Conservation (phyloP, 2,329 filamentous ascomycete genomes). For the Pyrenophora teres region DNA sequence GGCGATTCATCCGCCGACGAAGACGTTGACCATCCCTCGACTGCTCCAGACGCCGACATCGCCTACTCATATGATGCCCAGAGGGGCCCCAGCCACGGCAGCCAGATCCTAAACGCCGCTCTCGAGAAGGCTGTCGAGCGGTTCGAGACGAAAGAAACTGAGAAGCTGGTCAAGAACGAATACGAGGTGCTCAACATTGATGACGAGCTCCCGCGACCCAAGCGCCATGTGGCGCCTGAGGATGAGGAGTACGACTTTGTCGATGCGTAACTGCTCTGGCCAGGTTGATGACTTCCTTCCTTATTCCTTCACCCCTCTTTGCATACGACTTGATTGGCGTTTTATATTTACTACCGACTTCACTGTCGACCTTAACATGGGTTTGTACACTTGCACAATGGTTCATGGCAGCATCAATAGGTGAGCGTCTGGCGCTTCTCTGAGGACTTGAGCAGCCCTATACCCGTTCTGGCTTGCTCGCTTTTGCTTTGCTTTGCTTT, state of each 20-base stretch:
- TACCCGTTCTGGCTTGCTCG: conserved; percentile 39
- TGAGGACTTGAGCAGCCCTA: conserved; percentile 51
- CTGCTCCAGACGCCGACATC: conserved; percentile 55
- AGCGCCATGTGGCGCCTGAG: conserved; percentile 41
- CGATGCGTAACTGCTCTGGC: conserved; percentile 29
- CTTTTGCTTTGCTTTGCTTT: conserved; percentile 10
- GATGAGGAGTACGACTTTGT: conserved; percentile 51
- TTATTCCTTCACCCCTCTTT: conserved; percentile 13
- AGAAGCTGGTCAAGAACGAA: conserved; percentile 64
- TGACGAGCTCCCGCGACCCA: conserved; percentile 39
- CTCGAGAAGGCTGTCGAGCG: conserved; percentile 63
- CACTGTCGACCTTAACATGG: conserved; percentile 20
- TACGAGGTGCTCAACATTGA: conserved; percentile 59
- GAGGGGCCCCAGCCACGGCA: conserved; percentile 57
- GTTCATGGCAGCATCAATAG: conserved; percentile 48
- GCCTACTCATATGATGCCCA: conserved; percentile 60
- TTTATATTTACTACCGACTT: conserved; percentile 23
- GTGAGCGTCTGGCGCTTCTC: conserved; percentile 49
- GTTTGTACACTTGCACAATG: conserved; percentile 37
- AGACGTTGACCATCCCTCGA: conserved; percentile 51
- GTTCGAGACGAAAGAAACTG: conserved; percentile 64
- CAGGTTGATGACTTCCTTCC: conserved; percentile 6
- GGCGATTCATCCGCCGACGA: conserved; percentile 53
- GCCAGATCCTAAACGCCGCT: conserved; percentile 62
- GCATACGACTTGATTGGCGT: conserved; percentile 33